Percentiles rank a stretch among this genome's conserved stretches.
These are phyloP conservation scores for Leishmania turanica DNA, from an alignment of 208 protist genomes.

Conservation along the genomic window DNA sequence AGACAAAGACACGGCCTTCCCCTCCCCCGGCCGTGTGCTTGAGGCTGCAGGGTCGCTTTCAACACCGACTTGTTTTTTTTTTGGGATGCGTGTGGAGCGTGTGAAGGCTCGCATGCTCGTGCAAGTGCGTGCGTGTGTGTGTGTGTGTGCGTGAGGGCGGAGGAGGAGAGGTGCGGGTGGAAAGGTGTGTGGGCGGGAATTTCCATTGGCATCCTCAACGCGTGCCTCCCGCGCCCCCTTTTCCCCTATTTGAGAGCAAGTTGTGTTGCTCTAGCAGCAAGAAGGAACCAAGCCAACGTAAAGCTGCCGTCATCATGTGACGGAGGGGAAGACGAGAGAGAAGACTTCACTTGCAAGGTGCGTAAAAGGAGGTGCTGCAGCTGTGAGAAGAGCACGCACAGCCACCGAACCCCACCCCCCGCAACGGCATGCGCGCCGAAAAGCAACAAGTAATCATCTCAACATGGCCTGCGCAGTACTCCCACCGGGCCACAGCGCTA, in stretches of 20 bases:
- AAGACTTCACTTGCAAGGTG: neutral
- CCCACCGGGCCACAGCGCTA: neutral
- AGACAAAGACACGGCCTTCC: neutral
- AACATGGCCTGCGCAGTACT: too few relatives aligned
- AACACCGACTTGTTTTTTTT: neutral
- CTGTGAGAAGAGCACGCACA: neutral
- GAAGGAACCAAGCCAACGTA: neutral
- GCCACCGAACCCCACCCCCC: neutral
- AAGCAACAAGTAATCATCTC: neutral
- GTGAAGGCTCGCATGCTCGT: neutral
- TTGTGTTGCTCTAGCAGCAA: neutral
- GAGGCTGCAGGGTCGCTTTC: neutral
- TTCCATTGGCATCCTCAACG: neutral
- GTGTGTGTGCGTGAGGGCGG: neutral
- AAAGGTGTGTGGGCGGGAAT: neutral
- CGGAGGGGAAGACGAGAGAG: neutral
- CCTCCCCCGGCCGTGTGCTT: neutral
- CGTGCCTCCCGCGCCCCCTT: neutral
- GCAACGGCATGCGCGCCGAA: neutral
- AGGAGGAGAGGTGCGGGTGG: neutral
- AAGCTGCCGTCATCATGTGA: too few relatives aligned
- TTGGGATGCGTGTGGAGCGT: neutral
- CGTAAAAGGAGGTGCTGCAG: neutral
- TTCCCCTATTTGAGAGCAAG: neutral
- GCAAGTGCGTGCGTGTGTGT: neutral